These are phyloP conservation scores for Backusella circina DNA, from an alignment of 192 early-diverging fungal species.

Conservation along the genomic window DNA sequence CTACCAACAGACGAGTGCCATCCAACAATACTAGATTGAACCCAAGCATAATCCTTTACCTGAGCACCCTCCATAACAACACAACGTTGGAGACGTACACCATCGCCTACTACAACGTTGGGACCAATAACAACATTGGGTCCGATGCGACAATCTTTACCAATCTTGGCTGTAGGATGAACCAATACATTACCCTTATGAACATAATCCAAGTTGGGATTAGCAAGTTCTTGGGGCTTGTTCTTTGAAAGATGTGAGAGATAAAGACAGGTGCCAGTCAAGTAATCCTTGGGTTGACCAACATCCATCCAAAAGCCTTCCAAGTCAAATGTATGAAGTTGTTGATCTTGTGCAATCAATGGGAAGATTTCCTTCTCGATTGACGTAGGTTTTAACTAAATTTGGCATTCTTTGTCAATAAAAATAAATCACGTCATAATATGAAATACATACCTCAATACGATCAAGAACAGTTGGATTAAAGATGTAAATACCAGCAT, in stretches of 20 bases:
- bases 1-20: conserved; percentile 96
- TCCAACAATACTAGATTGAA: conserved; percentile 88
- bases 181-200: conserved; percentile 89
- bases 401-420: neutral
- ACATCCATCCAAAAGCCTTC: conserved; percentile 99
- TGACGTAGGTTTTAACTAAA: conserved; percentile 86
- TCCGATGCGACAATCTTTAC: conserved; percentile 94
- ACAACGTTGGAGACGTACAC: conserved; percentile 86
- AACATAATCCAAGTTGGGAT: conserved; percentile 64
- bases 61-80: conserved; percentile 83
- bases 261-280: conserved; percentile 94
- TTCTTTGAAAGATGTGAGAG: conserved; percentile 79
- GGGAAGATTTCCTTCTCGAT: conserved; percentile 99
- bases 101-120: conserved; percentile 86
- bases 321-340: conserved; percentile 92
- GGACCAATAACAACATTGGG: conserved; percentile 97
- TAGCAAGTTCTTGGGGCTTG: conserved; percentile 66
- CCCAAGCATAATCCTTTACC: conserved; percentile 90
- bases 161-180: conserved; percentile 92
- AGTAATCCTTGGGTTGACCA: conserved; percentile 98
- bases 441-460: conserved; percentile 61
- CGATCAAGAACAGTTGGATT: conserved; percentile 86
- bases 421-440: neutral
- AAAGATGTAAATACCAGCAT: conserved; percentile 99
- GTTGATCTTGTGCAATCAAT: conserved; percentile 76